Conservation (phyloP, 2,329 filamentous ascomycete species). For the Colletotrichum sojae region DNA sequence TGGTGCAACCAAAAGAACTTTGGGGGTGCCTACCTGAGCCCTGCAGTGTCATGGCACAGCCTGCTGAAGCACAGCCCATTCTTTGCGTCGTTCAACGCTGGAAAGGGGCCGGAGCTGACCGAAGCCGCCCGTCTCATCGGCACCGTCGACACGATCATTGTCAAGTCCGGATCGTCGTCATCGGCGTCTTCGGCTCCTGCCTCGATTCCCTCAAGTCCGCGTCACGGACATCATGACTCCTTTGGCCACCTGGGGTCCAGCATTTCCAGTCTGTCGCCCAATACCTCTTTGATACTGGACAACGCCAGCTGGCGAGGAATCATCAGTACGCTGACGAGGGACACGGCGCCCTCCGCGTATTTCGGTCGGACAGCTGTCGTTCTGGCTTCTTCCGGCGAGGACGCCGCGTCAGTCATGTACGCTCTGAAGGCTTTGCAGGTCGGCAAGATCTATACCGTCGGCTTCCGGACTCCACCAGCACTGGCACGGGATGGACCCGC, state of each 20-base stretch:
- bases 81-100: constrained; percentile 65
- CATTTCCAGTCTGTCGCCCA: constrained; percentile 55
- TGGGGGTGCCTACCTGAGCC: constrained; percentile 86
- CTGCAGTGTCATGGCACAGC: constrained; percentile 73
- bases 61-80: constrained; percentile 71
- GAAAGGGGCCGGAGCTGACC: constrained; percentile 72
- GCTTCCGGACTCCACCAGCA: constrained; percentile 76
- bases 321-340: constrained; percentile 82
- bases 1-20: constrained; percentile 82
- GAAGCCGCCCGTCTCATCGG: constrained; percentile 85
- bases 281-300: constrained; percentile 77
- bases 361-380: constrained; percentile 82
- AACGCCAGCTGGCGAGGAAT: constrained; percentile 92
- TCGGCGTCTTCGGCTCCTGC: constrained; percentile 60
- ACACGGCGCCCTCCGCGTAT: constrained; percentile 88
- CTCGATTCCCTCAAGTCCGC: constrained; percentile 65
- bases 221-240: constrained; percentile 51
- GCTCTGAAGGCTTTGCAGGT: constrained; percentile 82
- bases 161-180: constrained; percentile 64
- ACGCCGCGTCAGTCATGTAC: constrained; percentile 84
- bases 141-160: constrained; percentile 85
- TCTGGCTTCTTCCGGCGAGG: constrained; percentile 79
- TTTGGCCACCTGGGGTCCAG: constrained; percentile 41
- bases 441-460: constrained; percentile 86
- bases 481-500: constrained; percentile 75